Evolutionary conservation across 768 basidiomycete genomes (phyloP), one percentile per base, ranked within the genome.

Genomic region (Lactarius deliciosus): DNA sequence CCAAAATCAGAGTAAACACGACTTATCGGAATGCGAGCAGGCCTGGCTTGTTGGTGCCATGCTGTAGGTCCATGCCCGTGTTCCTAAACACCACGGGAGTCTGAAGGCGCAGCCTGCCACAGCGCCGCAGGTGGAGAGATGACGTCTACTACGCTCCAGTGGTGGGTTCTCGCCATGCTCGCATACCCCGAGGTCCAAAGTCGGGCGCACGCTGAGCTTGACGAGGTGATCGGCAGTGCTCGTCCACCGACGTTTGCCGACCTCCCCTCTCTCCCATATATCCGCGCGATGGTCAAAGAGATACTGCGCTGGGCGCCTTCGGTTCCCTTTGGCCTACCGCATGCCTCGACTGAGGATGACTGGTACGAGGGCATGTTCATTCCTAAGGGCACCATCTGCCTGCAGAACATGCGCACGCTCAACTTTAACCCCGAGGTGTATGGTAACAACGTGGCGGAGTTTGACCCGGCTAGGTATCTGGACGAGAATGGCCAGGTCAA

Each of bases 11-110:
- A 22, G 32, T 3, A 54, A 41, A 22, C n/a, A 55, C 3, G 45
- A 47, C 45, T 20, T 47, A 10, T 47, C 45, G 10, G 9, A 47
- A 47, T 20, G 45, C 1, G 45, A 47, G 45, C 45, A 22, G 20
- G 45, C 45, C 10, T 47, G 45, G 45, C n/a, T 47, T 0, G 45
- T 16, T 25, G 68, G 65, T 6, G 34, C 16, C 6, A 69, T 66
- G 65, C 54, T 66, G 68, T 69, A 25, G n/a, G 68, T 60, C 18
- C 41, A 28, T 16, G 5, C 30, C 30, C 22, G 10, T 34, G 1
- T 16, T 40, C 18, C 54, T 5, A 28, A 28, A n/a, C 2, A 9
- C 45, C 10, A 7, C 28, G 6, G 18, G n/a, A 7, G 10, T 10
- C 20, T 10, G 10, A 47, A 10, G 9, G 45, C 1, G 25, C 16